A percentile compares a stretch with the other conserved stretches of the same genome.
These are phyloP conservation scores for Phytophthora colocasiae DNA, from an alignment of 352 stramenopile genomes.

Conservation along the genomic window DNA sequence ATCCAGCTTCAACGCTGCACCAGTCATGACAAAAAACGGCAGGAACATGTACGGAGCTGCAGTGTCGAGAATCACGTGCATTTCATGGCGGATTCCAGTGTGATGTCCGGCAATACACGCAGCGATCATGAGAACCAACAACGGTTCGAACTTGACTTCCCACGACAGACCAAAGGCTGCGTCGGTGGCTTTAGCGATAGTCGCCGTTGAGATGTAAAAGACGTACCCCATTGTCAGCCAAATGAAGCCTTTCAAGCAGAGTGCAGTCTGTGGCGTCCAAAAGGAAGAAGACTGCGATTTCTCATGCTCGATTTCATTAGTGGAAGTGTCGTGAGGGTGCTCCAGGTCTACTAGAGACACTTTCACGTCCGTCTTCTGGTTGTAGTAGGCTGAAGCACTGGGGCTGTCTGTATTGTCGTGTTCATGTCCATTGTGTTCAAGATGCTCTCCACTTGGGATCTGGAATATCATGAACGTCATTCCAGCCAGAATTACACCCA, in stretches of 20 bases:
- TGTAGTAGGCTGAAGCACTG: slow-evolving; percentile 12
- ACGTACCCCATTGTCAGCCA: slow-evolving; percentile 68
- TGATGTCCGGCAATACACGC: slow-evolving; percentile 74
- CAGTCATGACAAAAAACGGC: slow-evolving; percentile 83
- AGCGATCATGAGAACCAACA: slow-evolving; percentile 74
- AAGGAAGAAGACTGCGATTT: slow-evolving; percentile 3
- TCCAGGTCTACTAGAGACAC: slow-evolving; percentile 6
- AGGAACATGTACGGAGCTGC: slow-evolving; percentile 74
- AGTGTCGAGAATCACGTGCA: slow-evolving; percentile 78
- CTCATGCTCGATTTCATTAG: slow-evolving; percentile 1
- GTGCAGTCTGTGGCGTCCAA: slow-evolving; percentile 14
- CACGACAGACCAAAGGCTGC: slow-evolving; percentile 57
- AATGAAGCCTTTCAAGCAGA: slow-evolving; percentile 71
- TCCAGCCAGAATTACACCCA: slow-evolving; percentile 49
- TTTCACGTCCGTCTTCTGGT: slow-evolving; percentile 27
- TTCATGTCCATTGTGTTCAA: slow-evolving; percentile 9
- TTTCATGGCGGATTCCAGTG: slow-evolving; percentile 68
- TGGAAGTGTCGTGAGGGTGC: slow-evolving; percentile 9
- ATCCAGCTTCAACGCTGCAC: slow-evolving; percentile 70
- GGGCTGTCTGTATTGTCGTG: background rate
- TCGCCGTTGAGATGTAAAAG: slow-evolving; percentile 66
- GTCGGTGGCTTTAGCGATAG: slow-evolving; percentile 53
- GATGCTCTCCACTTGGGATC: slow-evolving; percentile 41
- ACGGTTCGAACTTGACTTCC: slow-evolving; percentile 73
- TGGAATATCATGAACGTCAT: slow-evolving; percentile 63